Evolutionary conservation across 768 basidiomycete species (phyloP).

Genomic region (Suillus lakei): DNA sequence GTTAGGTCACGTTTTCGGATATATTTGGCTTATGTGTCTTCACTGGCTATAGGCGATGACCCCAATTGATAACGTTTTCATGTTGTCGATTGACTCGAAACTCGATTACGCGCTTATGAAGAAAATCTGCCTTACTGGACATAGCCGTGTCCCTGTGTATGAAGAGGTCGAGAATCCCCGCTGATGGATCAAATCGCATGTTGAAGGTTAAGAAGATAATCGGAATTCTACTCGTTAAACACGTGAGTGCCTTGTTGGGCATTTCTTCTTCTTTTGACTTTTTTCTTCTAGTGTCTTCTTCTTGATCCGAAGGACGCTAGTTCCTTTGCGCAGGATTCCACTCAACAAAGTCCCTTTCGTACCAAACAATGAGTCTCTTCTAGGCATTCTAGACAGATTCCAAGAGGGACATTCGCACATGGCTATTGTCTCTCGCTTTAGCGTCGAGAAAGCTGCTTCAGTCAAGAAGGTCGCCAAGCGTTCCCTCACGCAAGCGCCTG

Average conservation of each 20-base stretch:
- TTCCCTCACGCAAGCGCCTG: slow-evolving; percentile 77
- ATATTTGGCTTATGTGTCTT: background rate
- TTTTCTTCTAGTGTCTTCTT: slow-evolving; percentile 64
- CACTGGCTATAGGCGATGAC: slow-evolving; percentile 70
- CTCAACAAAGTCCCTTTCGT: slow-evolving; percentile 88
- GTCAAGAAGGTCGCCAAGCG: slow-evolving; percentile 85
- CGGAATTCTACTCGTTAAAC: slow-evolving; percentile 87
- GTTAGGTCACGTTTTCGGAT: background rate
- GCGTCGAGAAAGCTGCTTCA: slow-evolving; percentile 72
- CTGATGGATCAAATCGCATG: slow-evolving; percentile 38
- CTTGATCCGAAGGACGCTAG: slow-evolving; percentile 89
- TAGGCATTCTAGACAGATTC: slow-evolving; percentile 86
- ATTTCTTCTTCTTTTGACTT: background rate
- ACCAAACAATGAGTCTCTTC: slow-evolving; percentile 82
- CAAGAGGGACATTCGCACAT: slow-evolving; percentile 92
- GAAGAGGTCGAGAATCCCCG: slow-evolving; percentile 73
- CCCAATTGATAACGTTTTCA: slow-evolving; percentile 78
- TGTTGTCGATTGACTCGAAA: slow-evolving; percentile 84
- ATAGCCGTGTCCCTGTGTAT: slow-evolving; percentile 84
- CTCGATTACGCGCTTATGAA: slow-evolving; percentile 83
- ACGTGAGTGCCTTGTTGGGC: slow-evolving; percentile 37
- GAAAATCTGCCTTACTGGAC: slow-evolving; percentile 77
- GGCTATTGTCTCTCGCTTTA: slow-evolving; percentile 85
- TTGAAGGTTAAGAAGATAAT: slow-evolving; percentile 79
- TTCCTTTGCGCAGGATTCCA: slow-evolving; percentile 81